Evolutionary conservation across 805 yeast genomes (phyloP).

Genomic region (Kluyveromyces starmeri): DNA sequence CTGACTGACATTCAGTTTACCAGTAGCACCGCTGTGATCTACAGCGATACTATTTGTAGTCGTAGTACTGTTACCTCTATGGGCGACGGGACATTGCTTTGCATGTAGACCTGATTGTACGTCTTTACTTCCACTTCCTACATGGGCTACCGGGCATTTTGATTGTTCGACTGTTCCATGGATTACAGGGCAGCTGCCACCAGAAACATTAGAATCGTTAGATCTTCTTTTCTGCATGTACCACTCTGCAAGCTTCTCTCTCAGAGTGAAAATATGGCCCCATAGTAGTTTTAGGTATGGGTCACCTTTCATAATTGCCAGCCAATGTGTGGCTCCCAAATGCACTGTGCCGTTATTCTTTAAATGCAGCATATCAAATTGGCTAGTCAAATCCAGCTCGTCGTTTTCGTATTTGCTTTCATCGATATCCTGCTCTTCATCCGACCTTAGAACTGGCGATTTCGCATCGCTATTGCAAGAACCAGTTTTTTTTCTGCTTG

Average conservation of each 20-base stretch:
- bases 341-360: slow-evolving; percentile 36
- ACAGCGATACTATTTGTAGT: slow-evolving; percentile 1
- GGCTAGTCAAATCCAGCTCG: slow-evolving; percentile 33
- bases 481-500: not conserved
- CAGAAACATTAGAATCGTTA: slow-evolving; percentile 1
- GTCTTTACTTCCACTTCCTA: not conserved
- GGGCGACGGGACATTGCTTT: slow-evolving; percentile 14
- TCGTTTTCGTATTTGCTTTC: slow-evolving; percentile 23
- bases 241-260: slow-evolving; percentile 31
- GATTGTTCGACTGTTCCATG: slow-evolving; percentile 9
- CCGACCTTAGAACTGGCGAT: slow-evolving; percentile 1
- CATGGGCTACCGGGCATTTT: slow-evolving; percentile 6
- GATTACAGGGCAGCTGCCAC: slow-evolving; percentile 23
- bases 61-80: slow-evolving; percentile 12
- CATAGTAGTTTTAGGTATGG: slow-evolving; percentile 46
- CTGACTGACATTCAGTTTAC: slow-evolving; percentile 1
- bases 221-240: slow-evolving; percentile 19
- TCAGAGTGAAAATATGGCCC: slow-evolving; percentile 38
- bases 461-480: not conserved
- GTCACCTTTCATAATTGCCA: slow-evolving; percentile 51
- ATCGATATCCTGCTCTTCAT: not conserved
- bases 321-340: slow-evolving; percentile 49
- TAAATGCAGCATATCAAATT: slow-evolving; percentile 37
- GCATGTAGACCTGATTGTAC: not conserved
- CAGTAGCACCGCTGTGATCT: not conserved